These are phyloP conservation scores for Pythium chondricola DNA, from an alignment of 352 stramenopile genomes.

Conservation along the genomic window DNA sequence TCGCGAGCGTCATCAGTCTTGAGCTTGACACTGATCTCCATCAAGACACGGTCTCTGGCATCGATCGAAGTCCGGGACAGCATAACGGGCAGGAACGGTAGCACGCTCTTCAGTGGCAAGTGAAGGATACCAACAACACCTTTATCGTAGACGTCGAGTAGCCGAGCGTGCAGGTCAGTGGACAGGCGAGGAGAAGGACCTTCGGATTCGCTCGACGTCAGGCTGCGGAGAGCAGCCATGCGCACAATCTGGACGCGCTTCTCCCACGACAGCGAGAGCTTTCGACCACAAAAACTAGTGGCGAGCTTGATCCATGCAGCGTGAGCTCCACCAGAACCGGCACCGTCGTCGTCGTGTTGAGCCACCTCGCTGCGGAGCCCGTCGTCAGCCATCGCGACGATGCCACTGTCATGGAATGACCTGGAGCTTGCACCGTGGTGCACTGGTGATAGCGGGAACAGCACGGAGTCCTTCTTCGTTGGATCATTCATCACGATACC, in stretches of 20 bases:
- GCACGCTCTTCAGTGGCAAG: slow-evolving; percentile 54
- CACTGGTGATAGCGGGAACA: slow-evolving; percentile 57
- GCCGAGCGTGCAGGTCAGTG: neutral
- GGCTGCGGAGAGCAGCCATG: slow-evolving; percentile 54
- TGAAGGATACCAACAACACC: slow-evolving; percentile 34
- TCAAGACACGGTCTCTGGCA: slow-evolving; percentile 73
- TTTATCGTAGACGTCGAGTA: slow-evolving; percentile 12
- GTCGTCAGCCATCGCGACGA: slow-evolving; percentile 37
- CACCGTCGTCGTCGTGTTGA: slow-evolving; percentile 5
- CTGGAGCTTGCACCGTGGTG: slow-evolving; percentile 16
- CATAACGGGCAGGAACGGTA: slow-evolving; percentile 69
- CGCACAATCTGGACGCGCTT: slow-evolving; percentile 62
- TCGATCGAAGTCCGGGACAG: slow-evolving; percentile 39
- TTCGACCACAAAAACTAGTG: slow-evolving; percentile 53
- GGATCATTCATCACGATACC: slow-evolving; percentile 84
- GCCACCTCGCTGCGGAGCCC: slow-evolving; percentile 23
- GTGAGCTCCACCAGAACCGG: slow-evolving; percentile 27
- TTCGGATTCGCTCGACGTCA: slow-evolving; percentile 16
- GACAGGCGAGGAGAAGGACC: neutral
- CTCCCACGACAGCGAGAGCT: slow-evolving; percentile 66
- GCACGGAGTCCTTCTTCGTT: slow-evolving; percentile 60
- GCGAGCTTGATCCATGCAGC: slow-evolving; percentile 68
- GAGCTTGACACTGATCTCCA: slow-evolving; percentile 85
- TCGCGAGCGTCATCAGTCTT: slow-evolving; percentile 73
- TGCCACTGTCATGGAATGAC: slow-evolving; percentile 38